Evolutionary conservation across 192 early-diverging fungal genomes (phyloP).

Genomic region (Gonapodya sp.): DNA sequence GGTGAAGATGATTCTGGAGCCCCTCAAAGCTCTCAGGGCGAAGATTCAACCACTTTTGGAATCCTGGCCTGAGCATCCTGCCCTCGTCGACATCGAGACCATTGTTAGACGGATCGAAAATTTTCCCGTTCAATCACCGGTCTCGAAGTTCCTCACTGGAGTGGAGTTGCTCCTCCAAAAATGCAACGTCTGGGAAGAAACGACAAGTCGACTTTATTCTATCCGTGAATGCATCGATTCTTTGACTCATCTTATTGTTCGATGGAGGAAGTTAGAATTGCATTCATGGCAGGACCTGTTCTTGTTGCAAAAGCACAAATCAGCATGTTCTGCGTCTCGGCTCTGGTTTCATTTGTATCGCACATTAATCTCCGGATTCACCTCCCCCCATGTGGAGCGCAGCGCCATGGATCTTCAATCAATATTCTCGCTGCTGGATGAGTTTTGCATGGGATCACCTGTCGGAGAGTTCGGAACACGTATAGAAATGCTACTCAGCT

Average conservation of each 20-base stretch:
- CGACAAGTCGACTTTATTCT: constrained; percentile 71
- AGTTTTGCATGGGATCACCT: constrained; percentile 66
- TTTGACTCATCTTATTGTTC: constrained; percentile 61
- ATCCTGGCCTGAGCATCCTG: constrained; percentile 87
- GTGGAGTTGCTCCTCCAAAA: constrained; percentile 79
- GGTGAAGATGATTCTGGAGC: constrained; percentile 47
- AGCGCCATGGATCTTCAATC: background rate
- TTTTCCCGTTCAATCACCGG: constrained; percentile 68
- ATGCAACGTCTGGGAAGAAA: constrained; percentile 89
- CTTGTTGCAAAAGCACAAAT: constrained; percentile 65
- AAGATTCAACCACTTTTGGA: constrained; percentile 52
- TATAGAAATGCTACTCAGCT: constrained; percentile 56
- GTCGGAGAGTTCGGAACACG: constrained; percentile 71
- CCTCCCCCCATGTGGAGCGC: background rate
- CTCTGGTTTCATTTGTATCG: constrained; percentile 87
- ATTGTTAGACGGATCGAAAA: constrained; percentile 33
- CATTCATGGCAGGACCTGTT: constrained; percentile 82
- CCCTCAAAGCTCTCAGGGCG: constrained; percentile 48
- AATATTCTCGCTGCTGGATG: constrained; percentile 62
- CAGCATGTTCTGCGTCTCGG: constrained; percentile 47
- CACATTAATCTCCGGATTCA: background rate
- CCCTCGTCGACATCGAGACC: constrained; percentile 58
- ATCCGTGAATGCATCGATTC: constrained; percentile 58
- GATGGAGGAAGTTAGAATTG: constrained; percentile 88
- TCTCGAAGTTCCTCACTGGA: constrained; percentile 83